These are phyloP conservation scores for Trametes gibbosa DNA, from an alignment of 768 basidiomycete species.

Conservation along the genomic window DNA sequence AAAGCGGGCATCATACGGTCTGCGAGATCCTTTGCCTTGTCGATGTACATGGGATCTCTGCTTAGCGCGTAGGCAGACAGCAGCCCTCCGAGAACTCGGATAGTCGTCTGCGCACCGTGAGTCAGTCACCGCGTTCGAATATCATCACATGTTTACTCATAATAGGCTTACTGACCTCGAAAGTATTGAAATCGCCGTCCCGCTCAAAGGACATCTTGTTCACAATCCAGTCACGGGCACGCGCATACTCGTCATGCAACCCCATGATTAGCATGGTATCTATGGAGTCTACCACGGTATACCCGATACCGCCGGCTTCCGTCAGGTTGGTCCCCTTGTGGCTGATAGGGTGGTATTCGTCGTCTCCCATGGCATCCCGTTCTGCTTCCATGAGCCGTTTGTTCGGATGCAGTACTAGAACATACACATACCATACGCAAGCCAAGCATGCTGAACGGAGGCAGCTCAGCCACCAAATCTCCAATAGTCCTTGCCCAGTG, in stretches of 20 bases:
- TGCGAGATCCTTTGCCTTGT: constrained; percentile 78
- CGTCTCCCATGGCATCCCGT: constrained; percentile 85
- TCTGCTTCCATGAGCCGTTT: constrained; percentile 43
- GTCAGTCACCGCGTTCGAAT: background rate
- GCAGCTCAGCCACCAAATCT: constrained; percentile 5
- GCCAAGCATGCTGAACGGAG: constrained; percentile 78
- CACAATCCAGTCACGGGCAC: constrained; percentile 77
- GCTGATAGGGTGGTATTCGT: constrained; percentile 89
- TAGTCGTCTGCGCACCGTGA: constrained; percentile 67
- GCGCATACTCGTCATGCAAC: constrained; percentile 70
- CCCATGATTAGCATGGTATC: constrained; percentile 89
- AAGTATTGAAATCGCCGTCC: constrained; percentile 80
- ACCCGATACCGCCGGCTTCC: constrained; percentile 75
- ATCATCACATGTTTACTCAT: too few species aligned
- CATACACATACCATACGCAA: constrained; percentile 66
- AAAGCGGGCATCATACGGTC: constrained; percentile 85
- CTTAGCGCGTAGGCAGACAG: constrained; percentile 84
- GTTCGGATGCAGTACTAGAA: constrained; percentile 14
- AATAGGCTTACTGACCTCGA: constrained; percentile 60
- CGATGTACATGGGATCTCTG: constrained; percentile 64
- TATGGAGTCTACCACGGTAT: constrained; percentile 83
- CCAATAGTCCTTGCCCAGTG: background rate
- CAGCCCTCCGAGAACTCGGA: constrained; percentile 87
- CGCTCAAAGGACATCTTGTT: constrained; percentile 69
- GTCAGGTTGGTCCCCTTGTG: constrained; percentile 77